A percentile compares a stretch with the other conserved stretches of the same genome.
These are phyloP conservation scores for Inga laurina DNA, from an alignment of 306 rosid species.

Conservation along the genomic window DNA sequence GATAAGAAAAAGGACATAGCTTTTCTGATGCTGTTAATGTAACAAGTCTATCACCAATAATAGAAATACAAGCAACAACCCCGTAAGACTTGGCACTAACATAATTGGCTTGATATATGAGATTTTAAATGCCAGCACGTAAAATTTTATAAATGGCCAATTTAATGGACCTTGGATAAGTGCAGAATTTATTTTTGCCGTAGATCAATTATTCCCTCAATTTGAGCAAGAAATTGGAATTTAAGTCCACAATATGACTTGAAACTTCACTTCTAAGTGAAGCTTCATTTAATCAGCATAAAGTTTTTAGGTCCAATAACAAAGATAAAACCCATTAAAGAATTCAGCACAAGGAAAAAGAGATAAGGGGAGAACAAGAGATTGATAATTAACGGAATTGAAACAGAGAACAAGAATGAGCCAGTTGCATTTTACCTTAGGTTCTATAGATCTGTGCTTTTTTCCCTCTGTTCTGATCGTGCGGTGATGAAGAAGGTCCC, in stretches of 20 bases:
- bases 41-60: too few relatives aligned
- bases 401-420: too few relatives aligned
- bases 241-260: background rate
- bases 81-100: background rate
- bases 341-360: too few relatives aligned
- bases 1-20: conserved; percentile 1
- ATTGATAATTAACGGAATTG: too few relatives aligned
- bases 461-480: too few relatives aligned
- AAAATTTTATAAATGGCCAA: background rate
- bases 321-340: too few relatives aligned
- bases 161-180: background rate
- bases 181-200: background rate
- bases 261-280: background rate
- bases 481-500: too few relatives aligned
- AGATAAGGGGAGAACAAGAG: too few relatives aligned
- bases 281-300: background rate
- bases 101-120: background rate
- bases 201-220: background rate
- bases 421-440: too few relatives aligned
- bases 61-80: too few relatives aligned
- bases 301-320: background rate
- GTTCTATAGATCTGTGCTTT: too few relatives aligned
- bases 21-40: conserved; percentile 6
- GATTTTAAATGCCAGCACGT: background rate
- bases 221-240: background rate